Evolutionary conservation across 1,284 basidiomycete genomes (phyloP), one percentile per base, ranked within the genome.

Genomic region (Microbotryum violaceum): DNA sequence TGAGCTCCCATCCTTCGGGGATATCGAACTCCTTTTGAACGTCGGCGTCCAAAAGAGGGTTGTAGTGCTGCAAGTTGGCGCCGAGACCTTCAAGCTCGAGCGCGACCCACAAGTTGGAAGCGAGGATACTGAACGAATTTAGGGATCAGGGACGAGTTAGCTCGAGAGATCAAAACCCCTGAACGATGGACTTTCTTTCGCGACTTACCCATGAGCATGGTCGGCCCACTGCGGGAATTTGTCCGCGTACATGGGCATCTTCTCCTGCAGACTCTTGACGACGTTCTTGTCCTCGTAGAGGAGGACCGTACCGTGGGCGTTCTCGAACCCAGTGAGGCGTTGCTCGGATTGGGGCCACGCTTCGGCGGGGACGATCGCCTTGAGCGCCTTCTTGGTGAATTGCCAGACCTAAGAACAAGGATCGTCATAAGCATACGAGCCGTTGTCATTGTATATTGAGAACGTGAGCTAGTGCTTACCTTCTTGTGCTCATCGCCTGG

Each of bases 71-170:
- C 12, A 80, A 70, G 62, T 71, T 77, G 7, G 75, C 77, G 49
- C 79, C 80, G 68, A 78, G 74, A 9, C 78, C 78, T 47, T 78
- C 77, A 21, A 69, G 64, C 50, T 74, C 74, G 29, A 81, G 72
- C 0, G 78, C 75, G n/a, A 75, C 76, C 79, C 79, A 80, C 23
- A 75, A 66, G 60, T 76, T 74, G 66, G 72, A 71, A 7, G 76
- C 71, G 63, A 78, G 78, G 54, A 71, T 70, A 1, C 67, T 42
- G 37, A 16, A 56, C 4, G 44, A 47, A 23, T 42, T 44, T 14
- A 20, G 50, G 7, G 25, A 46, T 48, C 55, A 31, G 12, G 48
- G 44, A 31, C 49, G 27, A n/a, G 50, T 49, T 2, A 70, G 69
- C 25, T 66, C 62, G 31, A 1, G 9, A 31, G 31, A 44, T 65